These are phyloP conservation scores for Intubia oerlemansii DNA, from an alignment of 2,329 filamentous ascomycete genomes.

Conservation along the genomic window DNA sequence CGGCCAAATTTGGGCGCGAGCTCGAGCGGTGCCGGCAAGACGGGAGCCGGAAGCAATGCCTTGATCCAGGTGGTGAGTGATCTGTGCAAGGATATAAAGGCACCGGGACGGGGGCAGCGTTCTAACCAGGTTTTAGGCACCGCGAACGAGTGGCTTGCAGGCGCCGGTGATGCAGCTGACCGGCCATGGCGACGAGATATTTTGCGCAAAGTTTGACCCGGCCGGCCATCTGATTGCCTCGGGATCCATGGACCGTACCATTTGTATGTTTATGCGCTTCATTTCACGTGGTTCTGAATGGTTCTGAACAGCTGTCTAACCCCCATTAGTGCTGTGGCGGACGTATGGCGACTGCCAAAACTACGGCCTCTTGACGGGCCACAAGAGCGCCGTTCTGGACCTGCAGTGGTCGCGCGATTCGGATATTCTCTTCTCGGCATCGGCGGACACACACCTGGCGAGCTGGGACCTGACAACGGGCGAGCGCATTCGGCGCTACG, in stretches of 20 bases:
- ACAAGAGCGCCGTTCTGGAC: conserved; percentile 79
- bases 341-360: conserved; percentile 89
- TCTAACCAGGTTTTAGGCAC: no score
- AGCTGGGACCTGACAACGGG: conserved; percentile 92
- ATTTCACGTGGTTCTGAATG: no score
- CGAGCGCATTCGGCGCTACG: conserved; percentile 74
- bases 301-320: no score
- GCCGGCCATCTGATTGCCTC: conserved; percentile 80
- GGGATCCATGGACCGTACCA: conserved; percentile 82
- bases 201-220: conserved; percentile 75
- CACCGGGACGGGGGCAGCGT: no score
- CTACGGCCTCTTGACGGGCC: conserved; percentile 71
- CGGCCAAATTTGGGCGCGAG: conserved; percentile 54
- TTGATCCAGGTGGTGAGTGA: conserved; percentile 30
- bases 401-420: conserved; percentile 95
- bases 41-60: conserved; percentile 19
- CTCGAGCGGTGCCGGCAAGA: conserved; percentile 24
- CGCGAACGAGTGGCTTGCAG: conserved; percentile 63
- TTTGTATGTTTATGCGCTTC: no score
- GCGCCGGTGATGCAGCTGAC: conserved; percentile 88
- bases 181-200: conserved; percentile 69
- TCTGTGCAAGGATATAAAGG: no score
- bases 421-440: conserved; percentile 73
- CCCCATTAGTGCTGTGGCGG: conserved; percentile 93
- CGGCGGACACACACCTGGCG: conserved; percentile 78